Evolutionary conservation across 106 monocot genomes (phyloP).

Genomic region (Dactylorhiza incarnata): DNA sequence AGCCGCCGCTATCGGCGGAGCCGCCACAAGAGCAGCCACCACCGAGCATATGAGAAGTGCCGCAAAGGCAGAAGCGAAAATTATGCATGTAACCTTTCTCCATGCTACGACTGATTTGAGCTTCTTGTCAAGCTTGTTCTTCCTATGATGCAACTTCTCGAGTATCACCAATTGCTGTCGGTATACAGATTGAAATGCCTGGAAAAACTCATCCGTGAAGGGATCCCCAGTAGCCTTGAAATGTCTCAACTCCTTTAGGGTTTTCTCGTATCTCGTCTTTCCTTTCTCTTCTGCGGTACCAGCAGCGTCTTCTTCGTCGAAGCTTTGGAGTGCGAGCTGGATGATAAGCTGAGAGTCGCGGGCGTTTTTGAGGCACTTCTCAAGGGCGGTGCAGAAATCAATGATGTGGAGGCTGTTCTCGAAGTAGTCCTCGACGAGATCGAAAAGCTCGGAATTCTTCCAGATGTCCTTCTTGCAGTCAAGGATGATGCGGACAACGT

Average conservation of each 20-base stretch:
- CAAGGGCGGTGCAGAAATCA: constrained; percentile 83
- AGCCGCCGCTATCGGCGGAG: constrained; percentile 70
- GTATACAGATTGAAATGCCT: constrained; percentile 62
- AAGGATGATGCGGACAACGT: constrained; percentile 81
- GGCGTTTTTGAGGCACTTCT: constrained; percentile 68
- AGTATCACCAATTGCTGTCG: constrained; percentile 62
- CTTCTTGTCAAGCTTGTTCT: constrained; percentile 67
- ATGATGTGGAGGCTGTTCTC: constrained; percentile 76
- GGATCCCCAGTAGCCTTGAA: constrained; percentile 65
- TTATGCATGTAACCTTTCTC: constrained; percentile 60
- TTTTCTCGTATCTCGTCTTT: constrained; percentile 41
- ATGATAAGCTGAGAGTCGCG: constrained; percentile 68
- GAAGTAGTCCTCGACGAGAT: constrained; percentile 84
- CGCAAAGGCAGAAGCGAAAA: constrained; percentile 58
- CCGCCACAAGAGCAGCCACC: constrained; percentile 70
- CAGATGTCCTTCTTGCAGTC: constrained; percentile 93
- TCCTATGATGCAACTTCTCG: constrained; percentile 52
- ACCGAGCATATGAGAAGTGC: constrained; percentile 75
- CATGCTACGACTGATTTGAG: constrained; percentile 45
- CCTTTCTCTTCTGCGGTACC: neutral
- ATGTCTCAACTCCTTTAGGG: constrained; percentile 54
- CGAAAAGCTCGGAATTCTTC: constrained; percentile 75
- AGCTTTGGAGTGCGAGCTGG: constrained; percentile 68
- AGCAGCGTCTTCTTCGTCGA: constrained; percentile 26
- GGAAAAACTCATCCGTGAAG: constrained; percentile 77